Base-by-base conservation (phyloP, 441 rosid genomes). In the Capsella rubella region DNA sequence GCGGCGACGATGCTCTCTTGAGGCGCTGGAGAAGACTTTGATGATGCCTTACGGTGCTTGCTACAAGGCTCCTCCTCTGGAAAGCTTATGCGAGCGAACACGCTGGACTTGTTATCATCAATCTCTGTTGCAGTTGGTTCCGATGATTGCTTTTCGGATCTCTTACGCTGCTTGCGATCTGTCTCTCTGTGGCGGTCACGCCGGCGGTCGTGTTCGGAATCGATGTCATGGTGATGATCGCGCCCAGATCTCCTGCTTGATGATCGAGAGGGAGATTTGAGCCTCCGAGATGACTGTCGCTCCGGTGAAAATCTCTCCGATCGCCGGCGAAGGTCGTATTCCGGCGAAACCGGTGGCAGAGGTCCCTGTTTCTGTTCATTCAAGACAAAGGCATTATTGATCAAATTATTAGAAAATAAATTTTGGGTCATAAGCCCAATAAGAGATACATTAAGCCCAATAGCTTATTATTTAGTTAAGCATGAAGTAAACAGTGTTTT, bases 21-120 rank as follows among this genome's bases (percentile, higher is more conserved):
- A 2, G 56, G 73, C 3, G 64, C 78, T 32, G 70, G 53, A 16
- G 76, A 72, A 2, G 90, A 64, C 45, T 80, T 76, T 0, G 92
- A 82, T n/a, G 82, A 82, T n/a, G 80, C 51, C 79, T 86, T 90
- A 2, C 89, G 87, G 67, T 87, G 88, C 82, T 91, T 96, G 21
- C 79, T 68, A n/a, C 77, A 45, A 1, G 77, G 1, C 60, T 86
- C 93, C 63, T 61, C 87, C 67, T 83, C 98, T 0, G 87, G 89
- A 71, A 83, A 91, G 84, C 95, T 87, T 42, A 95, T 93, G 78
- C 98, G 95, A 63, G 96, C 85, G 84, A 95, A 95, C 12, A 91
- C 96, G 10, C 95, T 89, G 0, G 79, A 71, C 74, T 93, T 92
- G 0, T 84, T 85, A 58, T 85, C 66, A 8, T 84, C 97, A 0